Conservation (phyloP, 2,329 filamentous ascomycete species). For the Cytospora mali region DNA sequence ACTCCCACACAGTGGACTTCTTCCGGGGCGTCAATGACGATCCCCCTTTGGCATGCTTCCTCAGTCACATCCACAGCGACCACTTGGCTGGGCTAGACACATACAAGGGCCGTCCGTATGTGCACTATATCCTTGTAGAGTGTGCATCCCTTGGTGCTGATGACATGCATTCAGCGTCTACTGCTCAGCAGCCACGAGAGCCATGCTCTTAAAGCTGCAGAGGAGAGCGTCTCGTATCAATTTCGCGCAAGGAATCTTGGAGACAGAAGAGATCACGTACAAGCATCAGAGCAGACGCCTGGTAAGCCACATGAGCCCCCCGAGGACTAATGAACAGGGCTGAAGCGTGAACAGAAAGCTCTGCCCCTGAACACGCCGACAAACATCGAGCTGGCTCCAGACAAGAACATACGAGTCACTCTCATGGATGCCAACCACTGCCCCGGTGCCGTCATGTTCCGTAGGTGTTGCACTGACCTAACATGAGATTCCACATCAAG, state of each 20-base stretch:
- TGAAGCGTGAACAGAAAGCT: constrained; percentile 58
- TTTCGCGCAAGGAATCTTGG: constrained; percentile 75
- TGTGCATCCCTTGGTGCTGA: neutral
- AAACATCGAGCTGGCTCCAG: constrained; percentile 70
- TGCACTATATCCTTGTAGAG: constrained; percentile 54
- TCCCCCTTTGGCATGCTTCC: constrained; percentile 78
- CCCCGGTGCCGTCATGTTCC: constrained; percentile 86
- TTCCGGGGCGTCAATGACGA: constrained; percentile 61
- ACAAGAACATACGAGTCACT: constrained; percentile 74
- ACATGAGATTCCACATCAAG: too few species aligned
- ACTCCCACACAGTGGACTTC: constrained; percentile 68
- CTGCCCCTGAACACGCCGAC: constrained; percentile 83
- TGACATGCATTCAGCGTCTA: constrained; percentile 64
- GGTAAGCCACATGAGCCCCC: constrained; percentile 42
- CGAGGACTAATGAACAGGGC: neutral
- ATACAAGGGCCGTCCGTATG: constrained; percentile 31
- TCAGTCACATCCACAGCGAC: constrained; percentile 92
- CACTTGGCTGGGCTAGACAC: constrained; percentile 81
- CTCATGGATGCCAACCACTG: constrained; percentile 93
- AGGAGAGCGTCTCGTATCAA: constrained; percentile 80
- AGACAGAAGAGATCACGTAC: constrained; percentile 74
- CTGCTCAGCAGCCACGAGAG: constrained; percentile 80
- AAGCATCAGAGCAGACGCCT: constrained; percentile 73
- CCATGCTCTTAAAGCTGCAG: constrained; percentile 80
- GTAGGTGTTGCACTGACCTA: constrained; percentile 41